A percentile compares a stretch with the other conserved stretches of the same genome.
Conservation (phyloP, 768 basidiomycete species). For the Leucosporidium yakuticum region DNA sequence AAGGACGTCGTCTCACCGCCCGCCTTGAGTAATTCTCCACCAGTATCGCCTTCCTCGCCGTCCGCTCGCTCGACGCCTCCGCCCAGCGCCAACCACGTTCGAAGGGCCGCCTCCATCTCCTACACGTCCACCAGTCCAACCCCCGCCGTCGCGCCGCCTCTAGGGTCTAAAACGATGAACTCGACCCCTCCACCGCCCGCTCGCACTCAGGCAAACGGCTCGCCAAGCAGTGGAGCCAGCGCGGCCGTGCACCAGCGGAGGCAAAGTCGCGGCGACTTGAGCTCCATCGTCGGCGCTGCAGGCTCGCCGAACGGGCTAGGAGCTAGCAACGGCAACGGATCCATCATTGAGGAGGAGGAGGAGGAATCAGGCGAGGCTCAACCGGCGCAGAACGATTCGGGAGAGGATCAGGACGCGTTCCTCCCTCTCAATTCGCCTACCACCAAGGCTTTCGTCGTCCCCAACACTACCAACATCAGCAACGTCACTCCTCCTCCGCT, state of each 20-base stretch:
- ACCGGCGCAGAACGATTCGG: not conserved
- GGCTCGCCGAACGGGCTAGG: not conserved
- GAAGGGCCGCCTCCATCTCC: slow-evolving; percentile 1
- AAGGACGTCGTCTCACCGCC: slow-evolving; percentile 13
- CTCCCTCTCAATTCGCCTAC: not conserved
- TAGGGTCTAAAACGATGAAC: no score
- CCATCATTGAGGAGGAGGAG: not conserved
- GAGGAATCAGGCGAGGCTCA: not conserved
- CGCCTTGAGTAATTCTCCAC: slow-evolving; percentile 11
- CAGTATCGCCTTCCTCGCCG: not conserved
- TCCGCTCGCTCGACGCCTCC: not conserved
- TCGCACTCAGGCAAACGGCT: no score
- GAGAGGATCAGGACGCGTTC: slow-evolving; percentile 7
- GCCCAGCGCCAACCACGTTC: not conserved
- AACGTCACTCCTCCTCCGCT: slow-evolving; percentile 2
- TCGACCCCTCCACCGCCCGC: no score
- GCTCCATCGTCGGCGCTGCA: no score
- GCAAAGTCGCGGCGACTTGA: no score
- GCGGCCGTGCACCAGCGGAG: no score
- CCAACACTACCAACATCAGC: not conserved
- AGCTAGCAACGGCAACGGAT: not conserved
- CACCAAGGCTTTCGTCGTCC: not conserved
- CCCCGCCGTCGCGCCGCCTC: no score
- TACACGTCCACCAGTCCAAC: not conserved
- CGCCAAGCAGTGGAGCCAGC: no score